phyloP scores from a whole-genome alignment of 352 stramenopile species.

The Pythium rishiriense region DNA sequence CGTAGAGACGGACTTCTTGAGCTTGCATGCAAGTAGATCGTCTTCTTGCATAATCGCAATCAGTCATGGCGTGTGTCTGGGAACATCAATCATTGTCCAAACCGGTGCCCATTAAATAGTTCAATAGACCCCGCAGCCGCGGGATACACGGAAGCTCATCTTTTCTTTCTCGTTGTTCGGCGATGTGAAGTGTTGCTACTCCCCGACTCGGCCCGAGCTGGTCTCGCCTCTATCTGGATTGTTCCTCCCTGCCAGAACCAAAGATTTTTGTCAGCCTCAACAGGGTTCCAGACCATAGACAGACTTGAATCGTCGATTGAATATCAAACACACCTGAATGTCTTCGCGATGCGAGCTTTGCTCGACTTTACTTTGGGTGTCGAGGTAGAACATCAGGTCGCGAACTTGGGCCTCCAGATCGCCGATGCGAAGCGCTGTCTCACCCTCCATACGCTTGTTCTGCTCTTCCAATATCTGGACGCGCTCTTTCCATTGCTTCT shows the following conservation, averaged over 20 bases:
- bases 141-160: background rate
- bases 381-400: conserved; percentile 90
- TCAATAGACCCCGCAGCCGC: background rate
- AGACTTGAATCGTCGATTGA: no score
- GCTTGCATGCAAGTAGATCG: no score
- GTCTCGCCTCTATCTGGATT: conserved; percentile 61
- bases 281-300: background rate
- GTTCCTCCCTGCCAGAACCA: conserved; percentile 46
- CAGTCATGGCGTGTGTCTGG: background rate
- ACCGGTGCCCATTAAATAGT: conserved; percentile 17
- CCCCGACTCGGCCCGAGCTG: conserved; percentile 5
- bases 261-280: background rate
- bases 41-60: no score
- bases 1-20: background rate
- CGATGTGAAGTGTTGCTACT: conserved; percentile 6
- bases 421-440: conserved; percentile 60
- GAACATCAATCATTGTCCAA: background rate
- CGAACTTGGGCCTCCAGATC: conserved; percentile 83
- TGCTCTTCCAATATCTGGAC: conserved; percentile 70
- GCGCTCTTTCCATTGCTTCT: conserved; percentile 87
- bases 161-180: conserved; percentile 26
- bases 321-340: conserved; percentile 51
- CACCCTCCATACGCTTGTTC: conserved; percentile 52
- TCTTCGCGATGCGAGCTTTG: conserved; percentile 77
- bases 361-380: conserved; percentile 87